phyloP scores from a whole-genome alignment of 345 rosid species.

The Aegle marmelos region DNA sequence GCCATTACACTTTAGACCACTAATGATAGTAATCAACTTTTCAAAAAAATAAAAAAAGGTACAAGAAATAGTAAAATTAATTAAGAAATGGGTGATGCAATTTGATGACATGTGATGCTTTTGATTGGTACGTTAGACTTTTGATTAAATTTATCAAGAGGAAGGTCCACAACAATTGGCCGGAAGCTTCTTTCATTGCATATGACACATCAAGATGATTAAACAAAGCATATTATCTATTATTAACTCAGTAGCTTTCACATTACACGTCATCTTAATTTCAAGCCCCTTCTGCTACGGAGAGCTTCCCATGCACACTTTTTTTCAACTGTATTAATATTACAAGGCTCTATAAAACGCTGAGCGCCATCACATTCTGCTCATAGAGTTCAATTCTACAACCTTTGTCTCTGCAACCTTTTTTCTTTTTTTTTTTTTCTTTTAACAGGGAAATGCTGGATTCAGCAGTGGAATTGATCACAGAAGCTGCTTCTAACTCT shows the following conservation, averaged over 20 bases:
- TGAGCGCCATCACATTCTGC: not conserved
- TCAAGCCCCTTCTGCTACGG: conserved; percentile 7
- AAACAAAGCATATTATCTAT: not conserved
- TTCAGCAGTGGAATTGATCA: conserved; percentile 29
- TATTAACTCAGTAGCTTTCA: conserved; percentile 22
- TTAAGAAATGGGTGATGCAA: not conserved
- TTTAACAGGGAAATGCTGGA: conserved; percentile 23
- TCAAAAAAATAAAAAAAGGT: no score
- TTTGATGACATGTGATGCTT: conserved; percentile 7
- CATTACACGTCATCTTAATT: conserved; percentile 16
- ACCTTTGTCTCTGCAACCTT: not conserved
- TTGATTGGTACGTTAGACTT: not conserved
- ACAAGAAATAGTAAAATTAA: no score
- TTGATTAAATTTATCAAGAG: not conserved
- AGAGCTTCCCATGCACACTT: conserved; percentile 30
- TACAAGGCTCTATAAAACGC: conserved; percentile 3
- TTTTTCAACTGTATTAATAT: not conserved
- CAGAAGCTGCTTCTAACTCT: conserved; percentile 40
- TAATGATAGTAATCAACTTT: no score
- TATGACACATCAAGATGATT: not conserved
- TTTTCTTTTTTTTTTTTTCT: no score
- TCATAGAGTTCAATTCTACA: not conserved
- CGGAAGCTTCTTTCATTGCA: conserved; percentile 11
- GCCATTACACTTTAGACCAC: no score
- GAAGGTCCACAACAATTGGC: conserved; percentile 10